A percentile compares a stretch with the other conserved stretches of the same genome.
Evolutionary conservation across 495 filamentous ascomycete species (phyloP).

Genomic region (Aspergillus avenaceus): DNA sequence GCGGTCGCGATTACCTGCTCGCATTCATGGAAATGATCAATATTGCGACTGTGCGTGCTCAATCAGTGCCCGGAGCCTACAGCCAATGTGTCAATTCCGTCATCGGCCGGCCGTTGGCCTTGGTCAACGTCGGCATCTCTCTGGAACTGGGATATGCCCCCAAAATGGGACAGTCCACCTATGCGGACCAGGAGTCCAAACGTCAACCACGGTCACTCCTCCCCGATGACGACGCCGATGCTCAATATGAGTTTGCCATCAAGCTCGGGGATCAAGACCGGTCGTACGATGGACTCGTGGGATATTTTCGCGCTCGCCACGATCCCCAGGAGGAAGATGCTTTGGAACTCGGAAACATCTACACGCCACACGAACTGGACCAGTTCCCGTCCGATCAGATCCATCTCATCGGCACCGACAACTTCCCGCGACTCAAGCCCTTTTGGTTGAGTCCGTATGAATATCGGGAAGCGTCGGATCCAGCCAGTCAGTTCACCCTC

Average conservation of each 20-base stretch:
- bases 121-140: constrained; percentile 41
- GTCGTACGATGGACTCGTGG: constrained; percentile 38
- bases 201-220: neutral
- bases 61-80: constrained; percentile 31
- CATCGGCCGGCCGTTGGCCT: constrained; percentile 45
- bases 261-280: constrained; percentile 38
- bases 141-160: constrained; percentile 38
- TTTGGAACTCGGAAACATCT: neutral
- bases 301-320: constrained; percentile 28
- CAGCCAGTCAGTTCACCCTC: neutral
- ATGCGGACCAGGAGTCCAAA: neutral
- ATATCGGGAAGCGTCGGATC: neutral
- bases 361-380: neutral
- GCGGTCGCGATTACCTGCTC: constrained; percentile 23
- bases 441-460: constrained; percentile 16
- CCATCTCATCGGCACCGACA: constrained; percentile 8
- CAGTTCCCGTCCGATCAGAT: too few relatives aligned
- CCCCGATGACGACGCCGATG: neutral
- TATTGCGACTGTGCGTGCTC: constrained; percentile 10
- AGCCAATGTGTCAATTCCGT: constrained; percentile 29
- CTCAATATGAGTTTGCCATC: constrained; percentile 32
- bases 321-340: constrained; percentile 6
- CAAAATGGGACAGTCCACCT: constrained; percentile 14
- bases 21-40: constrained; percentile 36
- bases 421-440: constrained; percentile 18